Conservation (phyloP, 1,284 basidiomycete genomes). For the Cutaneotrichosporon sp. region DNA sequence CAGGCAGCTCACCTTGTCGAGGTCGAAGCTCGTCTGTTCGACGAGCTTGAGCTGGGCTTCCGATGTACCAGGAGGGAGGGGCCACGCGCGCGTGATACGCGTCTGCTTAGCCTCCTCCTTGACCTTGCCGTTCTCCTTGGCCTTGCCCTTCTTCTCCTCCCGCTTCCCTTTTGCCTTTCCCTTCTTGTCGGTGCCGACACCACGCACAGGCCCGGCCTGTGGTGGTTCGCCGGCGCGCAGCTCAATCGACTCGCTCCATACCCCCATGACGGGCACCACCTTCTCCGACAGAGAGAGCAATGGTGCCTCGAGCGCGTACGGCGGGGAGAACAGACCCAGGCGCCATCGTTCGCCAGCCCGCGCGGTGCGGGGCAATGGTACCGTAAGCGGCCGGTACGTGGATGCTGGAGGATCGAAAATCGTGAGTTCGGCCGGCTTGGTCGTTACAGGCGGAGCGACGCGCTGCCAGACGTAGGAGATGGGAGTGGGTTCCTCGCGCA, state of each 20-base stretch:
- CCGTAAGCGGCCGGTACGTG: slow-evolving; percentile 68
- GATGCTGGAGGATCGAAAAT: slow-evolving; percentile 62
- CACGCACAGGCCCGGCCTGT: slow-evolving; percentile 8
- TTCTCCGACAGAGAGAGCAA: slow-evolving; percentile 11
- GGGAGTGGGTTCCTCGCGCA: slow-evolving; percentile 35
- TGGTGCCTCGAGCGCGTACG: background rate
- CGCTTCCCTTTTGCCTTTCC: slow-evolving; percentile 17
- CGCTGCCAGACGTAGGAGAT: slow-evolving; percentile 47
- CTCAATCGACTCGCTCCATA: slow-evolving; percentile 49
- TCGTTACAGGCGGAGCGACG: slow-evolving; percentile 17
- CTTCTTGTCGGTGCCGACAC: slow-evolving; percentile 11
- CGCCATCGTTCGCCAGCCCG: slow-evolving; percentile 63
- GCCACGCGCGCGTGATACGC: slow-evolving; percentile 64
- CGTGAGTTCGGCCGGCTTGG: slow-evolving; percentile 62
- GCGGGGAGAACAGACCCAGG: slow-evolving; percentile 59
- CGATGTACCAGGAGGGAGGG: slow-evolving; percentile 38
- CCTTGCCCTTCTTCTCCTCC: slow-evolving; percentile 19
- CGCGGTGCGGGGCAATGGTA: slow-evolving; percentile 62
- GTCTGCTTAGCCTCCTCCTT: slow-evolving; percentile 64
- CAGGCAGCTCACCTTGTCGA: slow-evolving; percentile 70
- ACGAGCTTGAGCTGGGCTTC: slow-evolving; percentile 57
- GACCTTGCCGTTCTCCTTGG: slow-evolving; percentile 27
- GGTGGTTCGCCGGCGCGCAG: slow-evolving; percentile 23
- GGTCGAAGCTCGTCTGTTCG: slow-evolving; percentile 80
- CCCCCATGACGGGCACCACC: slow-evolving; percentile 34